Evolutionary conservation across 2,329 filamentous ascomycete genomes (phyloP).

Genomic region (Ascosphaera aggregata): DNA sequence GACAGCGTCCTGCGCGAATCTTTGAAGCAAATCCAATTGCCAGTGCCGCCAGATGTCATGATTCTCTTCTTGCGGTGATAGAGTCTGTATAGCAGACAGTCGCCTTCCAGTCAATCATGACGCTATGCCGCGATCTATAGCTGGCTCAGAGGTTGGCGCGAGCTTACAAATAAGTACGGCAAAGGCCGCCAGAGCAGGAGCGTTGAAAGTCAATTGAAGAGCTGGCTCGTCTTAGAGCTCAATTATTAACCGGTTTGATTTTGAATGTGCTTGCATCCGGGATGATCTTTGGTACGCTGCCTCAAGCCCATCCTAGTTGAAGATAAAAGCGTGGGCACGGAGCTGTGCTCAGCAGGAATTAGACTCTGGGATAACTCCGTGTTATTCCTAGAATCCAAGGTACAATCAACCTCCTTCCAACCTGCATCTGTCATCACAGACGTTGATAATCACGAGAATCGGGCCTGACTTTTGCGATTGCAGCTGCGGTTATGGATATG

Average conservation of each 20-base stretch:
- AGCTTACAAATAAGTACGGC: slow-evolving; percentile 28
- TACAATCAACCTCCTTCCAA: slow-evolving; percentile 7
- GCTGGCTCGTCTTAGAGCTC: slow-evolving; percentile 24
- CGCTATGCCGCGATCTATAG: slow-evolving; percentile 10
- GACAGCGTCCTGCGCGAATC: neutral
- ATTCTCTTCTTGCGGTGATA: slow-evolving; percentile 4
- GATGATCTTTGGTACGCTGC: slow-evolving; percentile 70
- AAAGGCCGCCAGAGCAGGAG: neutral
- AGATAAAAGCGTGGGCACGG: slow-evolving; percentile 46
- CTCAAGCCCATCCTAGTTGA: slow-evolving; percentile 57
- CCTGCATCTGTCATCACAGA: slow-evolving; percentile 3
- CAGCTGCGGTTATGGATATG: slow-evolving; percentile 71
- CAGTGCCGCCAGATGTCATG: neutral
- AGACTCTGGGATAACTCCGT: slow-evolving; percentile 26
- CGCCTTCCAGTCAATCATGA: slow-evolving; percentile 5
- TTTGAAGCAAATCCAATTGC: neutral
- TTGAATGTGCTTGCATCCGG: slow-evolving; percentile 61
- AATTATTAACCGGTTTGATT: slow-evolving; percentile 43
- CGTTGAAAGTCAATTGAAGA: slow-evolving; percentile 3
- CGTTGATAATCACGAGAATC: slow-evolving; percentile 22
- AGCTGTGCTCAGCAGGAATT: slow-evolving; percentile 33
- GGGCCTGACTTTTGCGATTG: slow-evolving; percentile 83
- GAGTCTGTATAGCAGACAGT: slow-evolving; percentile 5
- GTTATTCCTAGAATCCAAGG: slow-evolving; percentile 33
- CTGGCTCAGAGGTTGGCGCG: slow-evolving; percentile 31